Conservation (phyloP, 805 yeast genomes). For the Wickerhamomyces chaumierensis region DNA sequence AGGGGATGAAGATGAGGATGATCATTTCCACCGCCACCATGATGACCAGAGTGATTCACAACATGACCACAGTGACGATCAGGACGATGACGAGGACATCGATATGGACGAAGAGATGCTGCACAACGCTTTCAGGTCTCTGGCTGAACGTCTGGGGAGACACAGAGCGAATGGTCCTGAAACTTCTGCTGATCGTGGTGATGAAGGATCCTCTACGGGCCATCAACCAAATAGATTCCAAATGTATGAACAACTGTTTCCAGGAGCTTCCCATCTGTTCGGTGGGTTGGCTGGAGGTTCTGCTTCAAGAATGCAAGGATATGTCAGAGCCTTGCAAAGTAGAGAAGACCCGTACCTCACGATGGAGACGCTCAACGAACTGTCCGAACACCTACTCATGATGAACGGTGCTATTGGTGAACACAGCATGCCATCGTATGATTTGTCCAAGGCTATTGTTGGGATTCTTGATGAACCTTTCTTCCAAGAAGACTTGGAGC, state of each 20-base stretch:
- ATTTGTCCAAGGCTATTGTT: constrained; percentile 43
- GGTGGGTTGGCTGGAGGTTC: constrained; percentile 14
- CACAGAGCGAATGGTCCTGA: not conserved
- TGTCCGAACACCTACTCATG: constrained; percentile 57
- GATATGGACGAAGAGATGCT: constrained; percentile 14
- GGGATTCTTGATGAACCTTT: constrained; percentile 44
- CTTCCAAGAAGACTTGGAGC: constrained; percentile 56
- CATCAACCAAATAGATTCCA: not conserved
- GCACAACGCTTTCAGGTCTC: constrained; percentile 17
- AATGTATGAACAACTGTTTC: constrained; percentile 21
- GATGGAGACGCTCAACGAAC: constrained; percentile 52
- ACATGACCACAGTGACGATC: constrained; percentile 13
- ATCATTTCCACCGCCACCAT: constrained; percentile 14
- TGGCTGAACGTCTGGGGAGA: constrained; percentile 12
- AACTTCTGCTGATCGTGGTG: constrained; percentile 11
- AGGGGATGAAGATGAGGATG: constrained; percentile 16
- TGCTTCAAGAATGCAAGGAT: constrained; percentile 14
- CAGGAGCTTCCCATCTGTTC: constrained; percentile 26
- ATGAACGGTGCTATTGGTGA: constrained; percentile 55
- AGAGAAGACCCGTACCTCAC: constrained; percentile 47
- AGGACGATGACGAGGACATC: constrained; percentile 16
- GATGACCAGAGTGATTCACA: constrained; percentile 16
- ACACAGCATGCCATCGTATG: constrained; percentile 48
- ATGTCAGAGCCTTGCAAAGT: constrained; percentile 11
- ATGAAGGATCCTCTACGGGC: constrained; percentile 1